Conservation (phyloP, 2,329 filamentous ascomycete species). For the Botrytis paeoniae region DNA sequence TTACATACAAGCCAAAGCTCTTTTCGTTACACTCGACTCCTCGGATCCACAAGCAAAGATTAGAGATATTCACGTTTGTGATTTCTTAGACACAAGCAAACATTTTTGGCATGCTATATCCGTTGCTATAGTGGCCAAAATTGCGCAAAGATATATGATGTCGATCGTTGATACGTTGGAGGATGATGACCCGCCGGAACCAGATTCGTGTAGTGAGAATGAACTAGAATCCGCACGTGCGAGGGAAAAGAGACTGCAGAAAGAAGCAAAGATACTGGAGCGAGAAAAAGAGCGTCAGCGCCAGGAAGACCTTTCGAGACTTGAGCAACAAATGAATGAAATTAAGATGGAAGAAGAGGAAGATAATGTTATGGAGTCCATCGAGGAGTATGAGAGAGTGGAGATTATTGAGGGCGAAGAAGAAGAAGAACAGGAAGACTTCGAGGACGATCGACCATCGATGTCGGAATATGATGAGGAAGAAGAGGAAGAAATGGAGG, state of each 20-base stretch:
- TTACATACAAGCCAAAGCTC: conserved; percentile 31
- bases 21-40: conserved; percentile 37
- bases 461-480: conserved; percentile 6
- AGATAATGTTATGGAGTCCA: conserved; percentile 10
- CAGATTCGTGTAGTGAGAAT: conserved; percentile 28
- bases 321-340: conserved; percentile 6
- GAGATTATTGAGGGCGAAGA: conserved; percentile 4
- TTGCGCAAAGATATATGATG: conserved; percentile 37
- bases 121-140: conserved; percentile 35
- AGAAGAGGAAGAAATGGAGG: not conserved
- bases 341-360: conserved; percentile 9
- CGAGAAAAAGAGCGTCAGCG: conserved; percentile 6
- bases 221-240: conserved; percentile 11
- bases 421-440: conserved; percentile 9
- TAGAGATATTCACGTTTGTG: conserved; percentile 33
- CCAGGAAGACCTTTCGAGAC: not conserved
- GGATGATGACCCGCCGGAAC: conserved; percentile 25
- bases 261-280: conserved; percentile 7
- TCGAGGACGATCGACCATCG: conserved; percentile 14
- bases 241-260: conserved; percentile 6
- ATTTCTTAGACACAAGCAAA: conserved; percentile 33
- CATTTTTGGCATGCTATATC: conserved; percentile 40
- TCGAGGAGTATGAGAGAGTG: conserved; percentile 9
- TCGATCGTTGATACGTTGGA: conserved; percentile 34
- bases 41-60: conserved; percentile 30